These are phyloP conservation scores for Podospora anserina DNA, from an alignment of 495 filamentous ascomycete species.

Conservation along the genomic window DNA sequence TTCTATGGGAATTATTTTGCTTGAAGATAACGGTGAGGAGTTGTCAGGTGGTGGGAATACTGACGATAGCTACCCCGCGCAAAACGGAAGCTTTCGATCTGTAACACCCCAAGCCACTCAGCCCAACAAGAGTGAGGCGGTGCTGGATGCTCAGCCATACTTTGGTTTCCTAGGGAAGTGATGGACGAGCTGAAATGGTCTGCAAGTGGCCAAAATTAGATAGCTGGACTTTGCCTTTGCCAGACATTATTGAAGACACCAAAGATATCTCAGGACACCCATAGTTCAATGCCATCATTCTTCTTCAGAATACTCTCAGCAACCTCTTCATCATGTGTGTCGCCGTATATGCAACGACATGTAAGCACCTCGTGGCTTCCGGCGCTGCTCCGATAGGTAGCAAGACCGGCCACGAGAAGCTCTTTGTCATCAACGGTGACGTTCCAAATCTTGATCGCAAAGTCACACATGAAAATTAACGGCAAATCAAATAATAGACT, in stretches of 20 bases:
- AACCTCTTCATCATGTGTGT: background rate
- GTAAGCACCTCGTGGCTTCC: background rate
- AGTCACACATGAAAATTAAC: background rate
- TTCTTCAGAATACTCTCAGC: too few relatives aligned
- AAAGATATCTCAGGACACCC: background rate
- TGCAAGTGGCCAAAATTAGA: background rate
- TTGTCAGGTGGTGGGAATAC: background rate
- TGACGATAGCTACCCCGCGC: slow-evolving; percentile 1
- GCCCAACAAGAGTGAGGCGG: slow-evolving; percentile 3
- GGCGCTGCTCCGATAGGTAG: slow-evolving; percentile 1
- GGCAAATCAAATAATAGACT: background rate
- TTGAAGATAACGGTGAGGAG: background rate
- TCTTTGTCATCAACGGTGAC: background rate
- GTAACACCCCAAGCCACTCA: slow-evolving; percentile 11
- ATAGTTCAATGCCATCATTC: too few relatives aligned
- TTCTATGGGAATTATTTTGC: background rate
- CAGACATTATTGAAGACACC: background rate
- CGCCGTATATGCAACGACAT: slow-evolving; percentile 1
- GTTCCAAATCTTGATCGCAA: background rate
- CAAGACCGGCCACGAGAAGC: background rate
- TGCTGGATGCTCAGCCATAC: slow-evolving; percentile 6
- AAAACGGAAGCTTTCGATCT: slow-evolving; percentile 9
- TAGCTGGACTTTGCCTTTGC: background rate
- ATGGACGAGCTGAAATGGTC: background rate
- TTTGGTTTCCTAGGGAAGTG: background rate